Evolutionary conservation across 306 rosid genomes (phyloP), one percentile per base, ranked within the genome.

Genomic region (Mimosa bimucronata): DNA sequence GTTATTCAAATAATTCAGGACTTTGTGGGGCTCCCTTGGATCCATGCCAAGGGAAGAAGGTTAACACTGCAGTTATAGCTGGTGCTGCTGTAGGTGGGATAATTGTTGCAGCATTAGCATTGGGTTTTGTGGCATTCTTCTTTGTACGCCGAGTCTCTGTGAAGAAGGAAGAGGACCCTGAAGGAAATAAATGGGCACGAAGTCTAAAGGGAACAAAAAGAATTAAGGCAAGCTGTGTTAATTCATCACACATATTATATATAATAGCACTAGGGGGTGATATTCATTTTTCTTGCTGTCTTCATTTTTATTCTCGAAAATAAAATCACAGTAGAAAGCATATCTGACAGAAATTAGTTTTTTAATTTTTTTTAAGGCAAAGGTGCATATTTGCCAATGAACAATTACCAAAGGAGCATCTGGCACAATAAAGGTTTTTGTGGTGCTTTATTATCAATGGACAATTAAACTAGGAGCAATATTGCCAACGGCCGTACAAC

Each of bases 181-280:
- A 94, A 88, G 98, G 94, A 68, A 94, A 94, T 88, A 91, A 91
- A 79, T 94, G 98, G 98, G 97, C 97, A 31, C 87, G 84, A 87
- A 90, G 79, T 82, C 74, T 94, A 0, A 94, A 89, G 88, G 97
- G 97, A 81, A 88, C 89, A 29, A 94, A 94, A 83, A 86, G 82
- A 79, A 87, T 91, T 68, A 91, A 94, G 97, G 98, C 71, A 86
- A 85, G 91, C 71, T 87, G 82, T 61, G 72, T 58, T 65, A 68
- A 25, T 42, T 52, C 42, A 13, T 70, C 23, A 25, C 66, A 29
- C 40, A 77, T 73, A 55, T 16, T 41, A 31, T 66, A 29, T 74
- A 25, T 77, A 34, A 40, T 80, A 34, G 37, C 38, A 18, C 4
- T 18, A 10, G 23, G 44, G 23, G 9, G 37, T 28, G 23, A 41